Evolutionary conservation across 1,139 yeast species (phyloP).

Genomic region (Arxiozyma slooffiae): DNA sequence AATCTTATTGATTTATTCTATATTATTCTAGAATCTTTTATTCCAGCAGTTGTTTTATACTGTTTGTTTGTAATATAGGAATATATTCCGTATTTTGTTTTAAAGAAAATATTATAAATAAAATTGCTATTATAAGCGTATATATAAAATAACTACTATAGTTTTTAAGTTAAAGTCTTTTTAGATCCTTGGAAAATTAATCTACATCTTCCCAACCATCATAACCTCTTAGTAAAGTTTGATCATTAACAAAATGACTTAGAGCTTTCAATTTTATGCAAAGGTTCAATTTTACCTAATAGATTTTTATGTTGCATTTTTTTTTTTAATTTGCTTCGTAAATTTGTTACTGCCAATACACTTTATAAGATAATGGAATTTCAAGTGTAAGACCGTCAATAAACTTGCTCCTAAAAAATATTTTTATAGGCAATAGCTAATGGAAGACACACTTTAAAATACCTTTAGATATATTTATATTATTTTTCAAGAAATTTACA

Average conservation of each 20-base stretch:
- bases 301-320: slow-evolving; percentile 86
- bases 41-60: too few species aligned
- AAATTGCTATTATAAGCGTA: too few species aligned
- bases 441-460: slow-evolving; percentile 49
- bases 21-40: too few species aligned
- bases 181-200: slow-evolving; percentile 52
- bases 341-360: slow-evolving; percentile 46
- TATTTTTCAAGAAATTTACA: slow-evolving; percentile 48
- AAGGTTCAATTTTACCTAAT: slow-evolving; percentile 82
- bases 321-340: slow-evolving; percentile 61
- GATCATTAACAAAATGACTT: slow-evolving; percentile 43
- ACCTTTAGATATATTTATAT: slow-evolving; percentile 36
- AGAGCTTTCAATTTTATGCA: slow-evolving; percentile 85
- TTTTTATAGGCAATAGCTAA: slow-evolving; percentile 64
- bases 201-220: slow-evolving; percentile 68
- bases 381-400: slow-evolving; percentile 63
- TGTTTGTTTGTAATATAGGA: too few species aligned
- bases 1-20: too few species aligned
- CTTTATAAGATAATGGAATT: slow-evolving; percentile 47
- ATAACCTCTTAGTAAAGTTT: slow-evolving; percentile 58
- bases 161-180: background rate
- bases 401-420: slow-evolving; percentile 55
- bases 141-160: background rate
- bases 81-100: too few species aligned
- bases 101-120: too few species aligned